Evolutionary conservation across 768 basidiomycete species (phyloP).

Genomic region (Hypholoma fasciculare): DNA sequence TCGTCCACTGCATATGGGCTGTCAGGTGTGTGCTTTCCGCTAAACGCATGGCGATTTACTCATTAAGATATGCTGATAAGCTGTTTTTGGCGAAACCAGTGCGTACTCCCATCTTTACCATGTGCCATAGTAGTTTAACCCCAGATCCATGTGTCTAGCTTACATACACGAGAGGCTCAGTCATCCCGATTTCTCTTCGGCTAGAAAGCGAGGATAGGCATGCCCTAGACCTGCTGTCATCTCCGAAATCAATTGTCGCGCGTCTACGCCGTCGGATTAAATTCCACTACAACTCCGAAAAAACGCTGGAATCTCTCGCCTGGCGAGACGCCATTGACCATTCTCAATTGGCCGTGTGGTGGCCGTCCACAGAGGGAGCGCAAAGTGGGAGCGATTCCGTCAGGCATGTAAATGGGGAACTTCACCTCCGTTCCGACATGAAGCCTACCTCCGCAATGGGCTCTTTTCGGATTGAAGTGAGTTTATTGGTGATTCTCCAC

Average conservation of each 20-base stretch:
- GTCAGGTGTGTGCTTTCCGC: constrained; percentile 29
- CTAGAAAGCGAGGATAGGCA: constrained; percentile 33
- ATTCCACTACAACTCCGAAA: constrained; percentile 12
- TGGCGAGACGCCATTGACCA: constrained; percentile 16
- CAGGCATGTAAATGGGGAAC: constrained; percentile 34
- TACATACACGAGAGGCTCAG: constrained; percentile 40
- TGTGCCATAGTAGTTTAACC: background rate
- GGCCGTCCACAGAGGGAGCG: constrained; percentile 20
- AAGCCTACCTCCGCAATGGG: constrained; percentile 38
- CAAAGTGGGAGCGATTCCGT: constrained; percentile 23
- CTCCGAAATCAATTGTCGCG: constrained; percentile 31
- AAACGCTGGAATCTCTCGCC: constrained; percentile 7
- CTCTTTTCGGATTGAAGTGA: constrained; percentile 39
- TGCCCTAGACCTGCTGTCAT: constrained; percentile 34
- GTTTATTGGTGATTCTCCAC: background rate
- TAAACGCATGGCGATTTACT: background rate
- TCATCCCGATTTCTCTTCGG: constrained; percentile 35
- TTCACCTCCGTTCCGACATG: constrained; percentile 33
- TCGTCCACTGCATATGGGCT: constrained; percentile 29
- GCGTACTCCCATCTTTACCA: constrained; percentile 8
- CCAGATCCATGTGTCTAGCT: constrained; percentile 24
- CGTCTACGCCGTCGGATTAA: constrained; percentile 22
- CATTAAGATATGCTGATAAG: constrained; percentile 18
- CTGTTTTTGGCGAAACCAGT: constrained; percentile 43
- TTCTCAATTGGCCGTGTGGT: constrained; percentile 18